A percentile compares a stretch with the other conserved stretches of the same genome.
phyloP scores from a whole-genome alignment of 2,329 filamentous ascomycete species.

The Thermothelomyces thermophilus region DNA sequence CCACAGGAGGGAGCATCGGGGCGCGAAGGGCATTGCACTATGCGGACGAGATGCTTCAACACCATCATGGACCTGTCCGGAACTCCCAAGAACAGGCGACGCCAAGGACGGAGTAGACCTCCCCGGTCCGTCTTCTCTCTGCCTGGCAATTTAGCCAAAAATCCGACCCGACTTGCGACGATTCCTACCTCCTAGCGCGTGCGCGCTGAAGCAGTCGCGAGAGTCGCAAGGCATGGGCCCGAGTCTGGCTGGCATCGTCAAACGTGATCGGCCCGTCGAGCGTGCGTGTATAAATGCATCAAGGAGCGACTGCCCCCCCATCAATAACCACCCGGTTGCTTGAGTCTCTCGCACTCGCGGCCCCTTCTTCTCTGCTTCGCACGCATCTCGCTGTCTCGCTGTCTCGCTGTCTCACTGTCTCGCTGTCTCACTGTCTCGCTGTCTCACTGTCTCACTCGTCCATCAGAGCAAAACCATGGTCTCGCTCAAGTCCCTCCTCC shows the following conservation, averaged over 20 bases:
- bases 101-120: background rate
- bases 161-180: background rate
- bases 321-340: too few relatives aligned
- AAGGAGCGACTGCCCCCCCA: too few relatives aligned
- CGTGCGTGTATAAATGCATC: too few relatives aligned
- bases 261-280: too few relatives aligned
- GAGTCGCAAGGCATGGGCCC: too few relatives aligned
- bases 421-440: background rate
- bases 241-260: too few relatives aligned
- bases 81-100: background rate
- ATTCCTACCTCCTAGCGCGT: too few relatives aligned
- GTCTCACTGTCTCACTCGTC: background rate
- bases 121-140: background rate
- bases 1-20: background rate
- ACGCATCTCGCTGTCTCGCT: too few relatives aligned
- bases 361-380: too few relatives aligned
- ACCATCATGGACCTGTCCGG: background rate
- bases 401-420: background rate
- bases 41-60: conserved; percentile 2
- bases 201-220: too few relatives aligned
- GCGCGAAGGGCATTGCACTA: background rate
- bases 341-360: too few relatives aligned
- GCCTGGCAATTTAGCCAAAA: conserved; percentile 17
- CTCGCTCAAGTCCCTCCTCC: conserved; percentile 33
- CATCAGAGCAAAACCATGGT: conserved; percentile 28